Conservation (phyloP, 306 rosid species). For the Urtica urens region DNA sequence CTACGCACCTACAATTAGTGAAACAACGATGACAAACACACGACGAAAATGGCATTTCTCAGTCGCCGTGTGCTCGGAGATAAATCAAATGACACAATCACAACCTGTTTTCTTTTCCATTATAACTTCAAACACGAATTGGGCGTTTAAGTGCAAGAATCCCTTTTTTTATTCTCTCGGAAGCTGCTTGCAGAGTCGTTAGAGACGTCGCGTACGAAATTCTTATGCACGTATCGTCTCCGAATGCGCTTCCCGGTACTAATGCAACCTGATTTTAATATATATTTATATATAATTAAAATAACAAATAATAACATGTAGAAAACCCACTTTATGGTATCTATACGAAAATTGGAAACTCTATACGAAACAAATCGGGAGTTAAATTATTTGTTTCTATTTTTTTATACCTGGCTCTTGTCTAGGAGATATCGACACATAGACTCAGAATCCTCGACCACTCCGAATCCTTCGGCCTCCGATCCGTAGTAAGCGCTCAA, state of each 20-base stretch:
- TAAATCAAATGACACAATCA: too few species aligned
- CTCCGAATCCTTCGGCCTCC: conserved; percentile 78
- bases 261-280: conserved; percentile 93
- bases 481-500: conserved; percentile 73
- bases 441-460: conserved; percentile 66
- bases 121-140: conserved; percentile 34
- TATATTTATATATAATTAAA: too few species aligned
- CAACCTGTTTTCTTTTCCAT: too few species aligned
- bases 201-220: conserved; percentile 89
- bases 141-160: conserved; percentile 33
- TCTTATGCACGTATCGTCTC: conserved; percentile 77
- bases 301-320: too few species aligned
- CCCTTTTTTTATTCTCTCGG: conserved; percentile 72
- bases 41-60: too few species aligned
- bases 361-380: background rate
- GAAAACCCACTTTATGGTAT: too few species aligned
- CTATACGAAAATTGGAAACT: background rate
- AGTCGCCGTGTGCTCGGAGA: too few species aligned
- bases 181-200: conserved; percentile 60
- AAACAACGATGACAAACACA: too few species aligned
- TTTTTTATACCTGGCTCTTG: conserved; percentile 91
- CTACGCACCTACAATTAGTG: too few species aligned
- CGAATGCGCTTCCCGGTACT: conserved; percentile 91
- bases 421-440: conserved; percentile 74
- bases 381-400: conserved; percentile 1